Evolutionary conservation across 2,329 filamentous ascomycete genomes (phyloP).

Genomic region (Rhinocladiella mackenziei): DNA sequence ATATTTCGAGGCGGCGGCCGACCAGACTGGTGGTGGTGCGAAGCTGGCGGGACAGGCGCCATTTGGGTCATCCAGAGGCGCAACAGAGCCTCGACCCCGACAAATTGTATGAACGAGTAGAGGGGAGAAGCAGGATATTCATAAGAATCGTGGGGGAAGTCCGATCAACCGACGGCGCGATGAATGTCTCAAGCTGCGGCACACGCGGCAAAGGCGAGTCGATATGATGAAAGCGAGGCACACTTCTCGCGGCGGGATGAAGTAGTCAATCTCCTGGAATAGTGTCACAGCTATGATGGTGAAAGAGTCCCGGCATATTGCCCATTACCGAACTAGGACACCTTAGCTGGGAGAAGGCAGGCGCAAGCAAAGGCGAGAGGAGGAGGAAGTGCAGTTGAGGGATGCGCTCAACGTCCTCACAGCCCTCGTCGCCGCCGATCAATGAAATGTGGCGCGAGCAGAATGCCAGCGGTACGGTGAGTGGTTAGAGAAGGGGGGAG

Average conservation of each 20-base stretch:
- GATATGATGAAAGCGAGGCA: constrained; percentile 6
- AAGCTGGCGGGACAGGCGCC: constrained; percentile 17
- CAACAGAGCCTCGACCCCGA: constrained; percentile 3
- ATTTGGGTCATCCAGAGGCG: constrained; percentile 11
- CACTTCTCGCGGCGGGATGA: neutral
- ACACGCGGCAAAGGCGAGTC: constrained; percentile 3
- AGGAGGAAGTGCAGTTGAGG: neutral
- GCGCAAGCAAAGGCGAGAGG: constrained; percentile 2
- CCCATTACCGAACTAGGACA: constrained; percentile 7
- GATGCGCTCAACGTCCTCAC: too few species aligned
- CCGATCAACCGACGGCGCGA: constrained; percentile 5
- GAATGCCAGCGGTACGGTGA: neutral
- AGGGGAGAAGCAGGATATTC: constrained; percentile 7
- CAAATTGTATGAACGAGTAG: neutral
- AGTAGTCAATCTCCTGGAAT: constrained; percentile 24
- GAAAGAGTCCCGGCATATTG: constrained; percentile 21
- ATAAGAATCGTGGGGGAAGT: constrained; percentile 10
- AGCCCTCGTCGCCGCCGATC: too few species aligned
- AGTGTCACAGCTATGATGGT: constrained; percentile 18
- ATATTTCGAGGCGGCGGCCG: constrained; percentile 18
- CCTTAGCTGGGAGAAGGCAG: constrained; percentile 13
- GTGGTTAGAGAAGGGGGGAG: neutral
- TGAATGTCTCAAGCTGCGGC: constrained; percentile 8
- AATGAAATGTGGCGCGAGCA: too few species aligned
- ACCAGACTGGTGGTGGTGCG: constrained; percentile 8